phyloP scores from a whole-genome alignment of 495 filamentous ascomycete species.

The Penicillium taxi region DNA sequence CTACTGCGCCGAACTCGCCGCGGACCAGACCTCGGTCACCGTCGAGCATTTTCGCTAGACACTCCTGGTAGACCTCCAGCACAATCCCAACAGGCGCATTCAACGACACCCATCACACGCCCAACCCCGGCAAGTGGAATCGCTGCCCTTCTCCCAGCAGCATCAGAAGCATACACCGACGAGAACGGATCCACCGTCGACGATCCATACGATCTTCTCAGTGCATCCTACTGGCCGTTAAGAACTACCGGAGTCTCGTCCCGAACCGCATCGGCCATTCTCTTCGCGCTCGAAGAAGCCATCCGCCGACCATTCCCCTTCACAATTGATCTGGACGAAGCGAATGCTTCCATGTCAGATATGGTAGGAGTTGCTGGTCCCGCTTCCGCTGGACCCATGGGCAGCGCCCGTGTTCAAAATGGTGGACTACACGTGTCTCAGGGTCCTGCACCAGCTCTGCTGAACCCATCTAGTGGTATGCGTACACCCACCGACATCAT shows the following conservation, averaged over 20 bases:
- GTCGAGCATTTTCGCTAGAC: constrained; percentile 33
- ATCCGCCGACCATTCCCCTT: constrained; percentile 76
- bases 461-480: constrained; percentile 37
- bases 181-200: constrained; percentile 33
- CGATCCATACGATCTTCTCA: constrained; percentile 26
- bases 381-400: constrained; percentile 25
- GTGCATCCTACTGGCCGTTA: constrained; percentile 44
- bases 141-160: constrained; percentile 26
- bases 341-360: constrained; percentile 93
- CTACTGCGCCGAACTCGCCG: constrained; percentile 31
- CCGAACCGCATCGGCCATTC: constrained; percentile 69
- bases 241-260: constrained; percentile 52
- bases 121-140: constrained; percentile 16
- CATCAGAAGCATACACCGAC: constrained; percentile 34
- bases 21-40: constrained; percentile 25
- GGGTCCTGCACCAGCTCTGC: constrained; percentile 40
- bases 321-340: constrained; percentile 75
- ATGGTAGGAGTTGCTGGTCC: constrained; percentile 50
- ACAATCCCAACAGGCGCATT: constrained; percentile 21
- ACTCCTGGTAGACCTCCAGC: constrained; percentile 15
- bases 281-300: constrained; percentile 86
- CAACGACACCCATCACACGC: constrained; percentile 21
- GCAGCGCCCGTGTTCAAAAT: constrained; percentile 43
- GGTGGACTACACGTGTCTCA: constrained; percentile 39
- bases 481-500: constrained; percentile 64